These are phyloP conservation scores for Aspergillus hancockii DNA, from an alignment of 495 filamentous ascomycete genomes.

Conservation along the genomic window DNA sequence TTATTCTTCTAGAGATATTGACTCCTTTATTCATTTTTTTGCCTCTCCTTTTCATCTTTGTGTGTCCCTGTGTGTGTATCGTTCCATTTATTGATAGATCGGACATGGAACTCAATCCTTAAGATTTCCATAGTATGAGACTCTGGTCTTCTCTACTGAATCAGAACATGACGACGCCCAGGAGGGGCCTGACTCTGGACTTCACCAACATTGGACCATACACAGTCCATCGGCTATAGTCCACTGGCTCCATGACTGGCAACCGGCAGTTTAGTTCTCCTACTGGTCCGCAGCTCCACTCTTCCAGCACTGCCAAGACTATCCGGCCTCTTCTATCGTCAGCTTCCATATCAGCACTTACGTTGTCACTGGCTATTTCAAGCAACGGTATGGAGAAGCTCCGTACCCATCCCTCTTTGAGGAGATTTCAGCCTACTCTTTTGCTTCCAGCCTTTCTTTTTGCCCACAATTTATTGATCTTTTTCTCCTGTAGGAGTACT, in stretches of 20 bases:
- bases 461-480: not conserved
- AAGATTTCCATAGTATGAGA: not conserved
- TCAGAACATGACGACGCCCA: not conserved
- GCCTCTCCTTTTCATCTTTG: too few relatives aligned
- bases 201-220: not conserved
- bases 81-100: not conserved
- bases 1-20: too few relatives aligned
- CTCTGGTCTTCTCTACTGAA: not conserved
- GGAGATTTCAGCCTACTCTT: conserved; percentile 9
- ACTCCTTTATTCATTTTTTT: too few relatives aligned
- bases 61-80: not conserved
- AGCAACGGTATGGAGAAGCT: conserved; percentile 13
- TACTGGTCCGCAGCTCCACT: conserved; percentile 25
- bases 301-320: conserved; percentile 35
- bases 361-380: conserved; percentile 24
- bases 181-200: not conserved
- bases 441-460: conserved; percentile 7
- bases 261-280: conserved; percentile 3
- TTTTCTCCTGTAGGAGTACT: not conserved
- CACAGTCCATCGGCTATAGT: not conserved
- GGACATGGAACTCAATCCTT: not conserved
- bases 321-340: conserved; percentile 31
- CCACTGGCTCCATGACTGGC: not conserved
- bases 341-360: conserved; percentile 31
- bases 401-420: conserved; percentile 6